These are phyloP conservation scores for Calonectria hongkongensis DNA, from an alignment of 2,329 filamentous ascomycete genomes.

Conservation along the genomic window DNA sequence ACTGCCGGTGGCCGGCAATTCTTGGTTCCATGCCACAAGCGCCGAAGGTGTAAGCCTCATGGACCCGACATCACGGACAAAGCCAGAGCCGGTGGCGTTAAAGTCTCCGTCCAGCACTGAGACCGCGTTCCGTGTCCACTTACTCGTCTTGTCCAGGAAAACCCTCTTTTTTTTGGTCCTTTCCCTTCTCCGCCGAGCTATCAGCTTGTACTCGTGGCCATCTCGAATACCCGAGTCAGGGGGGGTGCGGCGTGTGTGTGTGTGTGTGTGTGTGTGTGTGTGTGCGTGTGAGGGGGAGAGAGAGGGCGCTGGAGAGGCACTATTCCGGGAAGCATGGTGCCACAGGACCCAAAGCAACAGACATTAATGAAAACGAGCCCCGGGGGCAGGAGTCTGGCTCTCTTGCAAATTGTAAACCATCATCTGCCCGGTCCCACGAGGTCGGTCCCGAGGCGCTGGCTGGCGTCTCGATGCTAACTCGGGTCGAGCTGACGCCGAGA, in stretches of 20 bases:
- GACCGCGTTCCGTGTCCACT: conserved; percentile 9
- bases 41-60: conserved; percentile 16
- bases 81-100: conserved; percentile 37
- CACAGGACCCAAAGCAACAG: background rate
- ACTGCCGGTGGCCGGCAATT: background rate
- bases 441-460: conserved; percentile 19
- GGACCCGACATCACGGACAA: conserved; percentile 42
- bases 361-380: background rate
- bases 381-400: background rate
- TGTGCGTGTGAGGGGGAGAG: background rate
- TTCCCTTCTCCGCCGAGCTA: background rate
- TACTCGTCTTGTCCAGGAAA: background rate
- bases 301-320: background rate
- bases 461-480: conserved; percentile 1
- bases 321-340: conserved; percentile 22
- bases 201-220: conserved; percentile 5
- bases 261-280: background rate
- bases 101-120: conserved; percentile 30
- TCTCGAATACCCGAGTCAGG: background rate
- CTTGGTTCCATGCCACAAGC: conserved; percentile 3
- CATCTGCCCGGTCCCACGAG: conserved; percentile 14
- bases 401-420: background rate
- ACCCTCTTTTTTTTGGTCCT: background rate
- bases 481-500: conserved; percentile 14
- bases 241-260: background rate